Base-by-base conservation (phyloP, 768 basidiomycete species). In the Suillus subluteus region DNA sequence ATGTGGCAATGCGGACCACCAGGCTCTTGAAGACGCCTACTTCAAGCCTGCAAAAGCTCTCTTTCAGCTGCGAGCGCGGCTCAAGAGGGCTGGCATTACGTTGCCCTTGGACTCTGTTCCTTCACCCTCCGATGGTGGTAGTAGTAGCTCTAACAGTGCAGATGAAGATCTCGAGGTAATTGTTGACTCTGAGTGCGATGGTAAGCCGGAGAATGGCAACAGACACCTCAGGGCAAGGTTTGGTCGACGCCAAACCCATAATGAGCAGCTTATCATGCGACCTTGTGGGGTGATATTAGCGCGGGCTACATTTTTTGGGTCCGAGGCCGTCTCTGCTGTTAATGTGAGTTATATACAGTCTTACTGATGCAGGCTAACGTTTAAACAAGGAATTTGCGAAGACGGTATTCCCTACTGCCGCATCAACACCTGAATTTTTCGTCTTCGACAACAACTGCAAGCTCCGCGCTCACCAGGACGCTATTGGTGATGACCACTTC, bases 241-340 rank as follows among this genome's bases (percentile, higher is more conserved):
- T 72, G 70, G 73, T 9, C 50, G 69, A 1, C 32, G 70, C 32
- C 66, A 69, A 4, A 75, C 74, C 3, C 73, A 77, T 62, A 77
- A 77, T 59, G 73, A 77, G 44, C 68, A 77, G 61, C 65, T 76
- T 40, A 54, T 71, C 12, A 73, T 77, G n/a, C 23, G 62, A 4
- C 71, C 73, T 32, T 77, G 76, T 68, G 75, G 75, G 6, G 52
- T 75, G 15, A 73, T 76, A 55, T 58, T 71, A 32, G 74, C 62
- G 15, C 50, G 70, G 3, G 72, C 67, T 16, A 77, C 72, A 1
- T 73, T 76, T 38, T 75, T 67, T 69, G 72, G 73, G n/a, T 68
- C 75, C 1, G 74, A 75, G 58, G 66, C 71, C 68, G 37, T 75
- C 41, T 55, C 62, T 16, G 62, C 66, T 44, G 69, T 72, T 23